Evolutionary conservation across 192 early-diverging fungal species (phyloP).

Genomic region (Coemansia sp.): DNA sequence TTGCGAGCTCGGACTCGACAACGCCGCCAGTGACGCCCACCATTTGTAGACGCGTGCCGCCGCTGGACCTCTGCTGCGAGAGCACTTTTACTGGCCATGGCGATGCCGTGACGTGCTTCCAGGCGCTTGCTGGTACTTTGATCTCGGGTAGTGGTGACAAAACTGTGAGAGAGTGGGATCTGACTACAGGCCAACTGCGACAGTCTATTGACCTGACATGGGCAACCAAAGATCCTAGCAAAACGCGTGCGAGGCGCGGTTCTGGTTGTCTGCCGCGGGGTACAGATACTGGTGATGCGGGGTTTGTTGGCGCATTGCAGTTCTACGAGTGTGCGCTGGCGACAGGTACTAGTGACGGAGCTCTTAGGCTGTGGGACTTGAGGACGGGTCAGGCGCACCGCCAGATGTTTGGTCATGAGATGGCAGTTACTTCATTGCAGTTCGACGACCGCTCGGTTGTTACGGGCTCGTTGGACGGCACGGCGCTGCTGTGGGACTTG

Average conservation of each 20-base stretch:
- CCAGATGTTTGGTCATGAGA: slow-evolving; percentile 68
- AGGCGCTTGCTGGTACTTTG: slow-evolving; percentile 37
- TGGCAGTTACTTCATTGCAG: slow-evolving; percentile 63
- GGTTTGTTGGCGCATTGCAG: slow-evolving; percentile 72
- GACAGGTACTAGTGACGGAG: slow-evolving; percentile 75
- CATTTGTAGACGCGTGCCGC: slow-evolving; percentile 48
- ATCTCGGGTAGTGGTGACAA: slow-evolving; percentile 75
- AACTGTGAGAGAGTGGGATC: slow-evolving; percentile 80
- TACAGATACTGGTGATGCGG: slow-evolving; percentile 49
- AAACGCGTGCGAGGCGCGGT: neutral
- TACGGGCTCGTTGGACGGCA: slow-evolving; percentile 70
- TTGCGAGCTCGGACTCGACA: slow-evolving; percentile 28
- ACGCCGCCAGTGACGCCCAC: slow-evolving; percentile 57
- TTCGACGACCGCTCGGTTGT: slow-evolving; percentile 74
- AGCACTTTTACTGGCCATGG: slow-evolving; percentile 38
- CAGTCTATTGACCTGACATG: slow-evolving; percentile 71
- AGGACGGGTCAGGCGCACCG: slow-evolving; percentile 74
- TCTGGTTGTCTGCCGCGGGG: slow-evolving; percentile 11
- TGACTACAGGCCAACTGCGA: slow-evolving; percentile 66
- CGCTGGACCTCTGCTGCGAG: slow-evolving; percentile 49
- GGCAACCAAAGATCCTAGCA: slow-evolving; percentile 52
- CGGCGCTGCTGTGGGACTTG: slow-evolving; percentile 74
- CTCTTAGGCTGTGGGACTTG: slow-evolving; percentile 78
- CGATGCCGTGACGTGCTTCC: slow-evolving; percentile 46
- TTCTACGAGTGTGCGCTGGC: slow-evolving; percentile 74